Evolutionary conservation across 2,329 filamentous ascomycete species (phyloP), one percentile per base, ranked within the genome.

Genomic region (Teratosphaeriaceae sp.): DNA sequence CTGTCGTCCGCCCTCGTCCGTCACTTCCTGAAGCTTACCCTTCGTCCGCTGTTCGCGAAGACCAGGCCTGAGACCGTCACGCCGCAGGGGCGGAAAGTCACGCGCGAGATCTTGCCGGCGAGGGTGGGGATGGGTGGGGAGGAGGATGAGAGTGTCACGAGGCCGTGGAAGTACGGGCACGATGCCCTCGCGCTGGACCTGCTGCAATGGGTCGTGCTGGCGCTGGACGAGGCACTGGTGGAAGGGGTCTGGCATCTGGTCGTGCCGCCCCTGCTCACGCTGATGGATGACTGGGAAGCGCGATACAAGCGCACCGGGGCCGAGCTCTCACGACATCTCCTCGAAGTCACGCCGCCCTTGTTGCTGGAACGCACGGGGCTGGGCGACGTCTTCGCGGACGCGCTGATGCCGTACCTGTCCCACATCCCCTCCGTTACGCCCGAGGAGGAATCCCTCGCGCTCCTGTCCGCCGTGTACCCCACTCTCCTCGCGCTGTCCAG

Each of bases 341-440:
- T 88, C 29, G 48, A 60, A 9, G 72, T 68, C 39, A 76, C 78
- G 33, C 73, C 78, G 0, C 49, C 65, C 1, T 57, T 63, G 3
- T 69, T 82, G 2, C 70, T 89, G 34, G 62, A 62, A 11, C 70
- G 71, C 35, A 85, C 80, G 0, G 84, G 85, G 1, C 75, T 90
- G 6, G 75, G 74, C 18, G 66, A 73, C 12, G 75, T 90, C 20
- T 83, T 90, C 47, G 75, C 82, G 55, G 76, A 87, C 16, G 76
- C 81, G 2, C 65, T 87, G 2, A 74, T 82, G 50, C 85, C 87
- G 1, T 79, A 81, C 26, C 73, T 95, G n/a, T 73, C 83, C 6
- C 85, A 80, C 54, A 72, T 95, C 5, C 89, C 90, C 0, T 79
- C 74, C 11, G 68, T 94, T 30, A 95, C 87, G 0, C 80, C 85